A percentile compares a stretch with the other conserved stretches of the same genome.
phyloP scores from a whole-genome alignment of 257 asterid genomes.

The Ballota nigra region DNA sequence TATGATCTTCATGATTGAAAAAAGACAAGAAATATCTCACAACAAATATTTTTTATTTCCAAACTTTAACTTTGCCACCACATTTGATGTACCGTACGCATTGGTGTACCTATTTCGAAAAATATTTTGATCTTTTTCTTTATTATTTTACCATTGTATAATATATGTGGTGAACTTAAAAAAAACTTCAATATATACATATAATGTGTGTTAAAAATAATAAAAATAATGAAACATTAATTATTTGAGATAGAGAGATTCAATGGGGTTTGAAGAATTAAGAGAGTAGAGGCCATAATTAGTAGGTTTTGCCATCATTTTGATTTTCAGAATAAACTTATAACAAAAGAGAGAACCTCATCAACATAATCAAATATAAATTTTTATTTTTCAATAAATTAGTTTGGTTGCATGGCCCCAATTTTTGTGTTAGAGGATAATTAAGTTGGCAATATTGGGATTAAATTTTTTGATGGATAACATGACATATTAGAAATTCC shows the following conservation, averaged over 20 bases:
- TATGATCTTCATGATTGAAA: no score
- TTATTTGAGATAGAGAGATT: background rate
- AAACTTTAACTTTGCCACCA: no score
- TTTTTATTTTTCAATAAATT: slow-evolving; percentile 14
- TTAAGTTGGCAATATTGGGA: slow-evolving; percentile 31
- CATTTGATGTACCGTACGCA: no score
- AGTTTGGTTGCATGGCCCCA: slow-evolving; percentile 23
- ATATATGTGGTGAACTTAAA: background rate
- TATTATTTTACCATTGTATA: background rate
- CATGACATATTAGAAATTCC: no score
- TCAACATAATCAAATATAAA: slow-evolving; percentile 31
- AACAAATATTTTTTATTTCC: no score
- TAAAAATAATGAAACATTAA: no score
- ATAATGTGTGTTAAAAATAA: no score
- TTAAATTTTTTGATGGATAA: slow-evolving; percentile 6
- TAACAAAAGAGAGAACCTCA: slow-evolving; percentile 32
- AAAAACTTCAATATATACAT: background rate
- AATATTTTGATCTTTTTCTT: background rate
- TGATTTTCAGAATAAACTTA: slow-evolving; percentile 37
- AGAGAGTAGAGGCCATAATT: slow-evolving; percentile 37
- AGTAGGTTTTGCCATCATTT: slow-evolving; percentile 59
- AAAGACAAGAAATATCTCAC: no score
- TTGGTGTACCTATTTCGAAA: no score
- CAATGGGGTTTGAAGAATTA: slow-evolving; percentile 25
- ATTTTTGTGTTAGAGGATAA: slow-evolving; percentile 33